Evolutionary conservation across 768 basidiomycete species (phyloP).

Genomic region (Naganishia vaughanmartiniae): DNA sequence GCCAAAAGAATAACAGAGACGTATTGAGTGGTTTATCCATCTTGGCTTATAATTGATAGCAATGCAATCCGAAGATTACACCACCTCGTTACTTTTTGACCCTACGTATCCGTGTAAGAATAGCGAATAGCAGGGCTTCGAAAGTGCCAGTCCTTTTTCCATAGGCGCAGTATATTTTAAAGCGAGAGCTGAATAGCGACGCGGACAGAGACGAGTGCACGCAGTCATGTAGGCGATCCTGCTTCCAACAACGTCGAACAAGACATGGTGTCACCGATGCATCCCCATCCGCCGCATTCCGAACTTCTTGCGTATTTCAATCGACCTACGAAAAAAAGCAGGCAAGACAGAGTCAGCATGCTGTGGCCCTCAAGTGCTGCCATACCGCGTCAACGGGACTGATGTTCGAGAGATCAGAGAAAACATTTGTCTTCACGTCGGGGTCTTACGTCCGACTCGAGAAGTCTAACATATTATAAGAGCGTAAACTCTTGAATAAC

Average conservation of each 20-base stretch:
- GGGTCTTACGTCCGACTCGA: constrained; percentile 26
- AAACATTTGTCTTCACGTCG: constrained; percentile 11
- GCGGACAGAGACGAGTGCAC: constrained; percentile 2
- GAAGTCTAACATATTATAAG: constrained; percentile 27
- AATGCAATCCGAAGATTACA: constrained; percentile 3
- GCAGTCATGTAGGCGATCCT: constrained; percentile 13
- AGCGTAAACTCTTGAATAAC: constrained; percentile 23
- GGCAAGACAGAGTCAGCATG: constrained; percentile 4
- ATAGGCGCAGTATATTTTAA: too few species aligned
- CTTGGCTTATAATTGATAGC: constrained; percentile 23
- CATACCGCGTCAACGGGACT: not conserved
- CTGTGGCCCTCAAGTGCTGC: not conserved
- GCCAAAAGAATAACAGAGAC: constrained; percentile 24
- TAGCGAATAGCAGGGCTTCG: constrained; percentile 26
- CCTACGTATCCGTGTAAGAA: constrained; percentile 21
- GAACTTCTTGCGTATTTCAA: not conserved
- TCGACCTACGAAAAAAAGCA: not conserved
- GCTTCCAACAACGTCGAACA: constrained; percentile 2
- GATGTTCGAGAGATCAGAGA: constrained; percentile 11
- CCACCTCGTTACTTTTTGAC: constrained; percentile 21
- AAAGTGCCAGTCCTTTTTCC: constrained; percentile 17
- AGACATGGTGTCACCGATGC: constrained; percentile 11
- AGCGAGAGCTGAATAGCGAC: not conserved
- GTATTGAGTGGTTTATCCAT: constrained; percentile 5
- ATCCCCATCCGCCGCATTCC: constrained; percentile 1